A percentile compares a stretch with the other conserved stretches of the same genome.
These are phyloP conservation scores for Blastobotrys mokoenaii DNA, from an alignment of 805 yeast species.

Conservation along the genomic window DNA sequence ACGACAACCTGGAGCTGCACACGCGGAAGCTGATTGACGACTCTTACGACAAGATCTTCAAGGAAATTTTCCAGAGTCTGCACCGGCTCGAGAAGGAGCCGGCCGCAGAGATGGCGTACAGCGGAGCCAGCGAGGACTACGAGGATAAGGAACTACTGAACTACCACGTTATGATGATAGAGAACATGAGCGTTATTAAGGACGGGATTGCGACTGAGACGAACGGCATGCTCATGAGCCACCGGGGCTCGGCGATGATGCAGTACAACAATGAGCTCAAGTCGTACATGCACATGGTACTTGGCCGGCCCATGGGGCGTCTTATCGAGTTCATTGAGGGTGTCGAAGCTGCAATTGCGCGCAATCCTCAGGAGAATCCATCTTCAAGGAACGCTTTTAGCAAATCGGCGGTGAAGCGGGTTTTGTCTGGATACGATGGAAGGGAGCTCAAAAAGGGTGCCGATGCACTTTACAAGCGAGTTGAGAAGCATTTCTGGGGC, in stretches of 20 bases:
- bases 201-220: constrained; percentile 27
- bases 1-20: too few species aligned
- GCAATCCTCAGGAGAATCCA: constrained; percentile 35
- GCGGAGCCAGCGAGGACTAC: constrained; percentile 14
- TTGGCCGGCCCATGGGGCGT: constrained; percentile 56
- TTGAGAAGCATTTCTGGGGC: constrained; percentile 44
- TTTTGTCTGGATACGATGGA: constrained; percentile 48
- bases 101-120: constrained; percentile 6
- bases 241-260: constrained; percentile 8
- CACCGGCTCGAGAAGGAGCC: constrained; percentile 22
- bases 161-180: constrained; percentile 39
- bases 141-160: constrained; percentile 32
- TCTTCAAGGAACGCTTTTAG: constrained; percentile 58
- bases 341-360: constrained; percentile 42
- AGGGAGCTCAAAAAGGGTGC: constrained; percentile 50
- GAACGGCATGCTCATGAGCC: constrained; percentile 6
- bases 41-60: constrained; percentile 26
- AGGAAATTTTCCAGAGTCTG: constrained; percentile 27
- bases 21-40: constrained; percentile 19
- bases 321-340: constrained; percentile 57
- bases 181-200: constrained; percentile 45
- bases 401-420: constrained; percentile 46
- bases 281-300: constrained; percentile 39
- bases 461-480: constrained; percentile 44
- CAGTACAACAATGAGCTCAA: constrained; percentile 22